Conservation (phyloP, 306 rosid species). For the Hippophae rhamnoides region DNA sequence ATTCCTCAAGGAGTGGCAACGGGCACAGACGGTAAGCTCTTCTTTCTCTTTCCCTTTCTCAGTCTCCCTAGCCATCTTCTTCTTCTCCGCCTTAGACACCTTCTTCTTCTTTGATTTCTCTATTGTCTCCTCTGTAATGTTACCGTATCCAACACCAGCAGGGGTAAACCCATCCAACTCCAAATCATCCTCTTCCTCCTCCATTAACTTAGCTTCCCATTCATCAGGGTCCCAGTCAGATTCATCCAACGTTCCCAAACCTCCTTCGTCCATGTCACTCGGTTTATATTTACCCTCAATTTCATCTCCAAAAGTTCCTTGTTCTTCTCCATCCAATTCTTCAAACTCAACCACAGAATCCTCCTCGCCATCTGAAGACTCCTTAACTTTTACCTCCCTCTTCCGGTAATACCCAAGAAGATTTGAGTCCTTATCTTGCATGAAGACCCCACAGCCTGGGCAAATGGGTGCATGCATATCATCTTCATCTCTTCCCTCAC, state of each 20-base stretch:
- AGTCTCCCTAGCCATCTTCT: conserved; percentile 63
- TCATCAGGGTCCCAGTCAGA: conserved; percentile 75
- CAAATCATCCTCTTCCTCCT: conserved; percentile 36
- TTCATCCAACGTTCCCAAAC: conserved; percentile 26
- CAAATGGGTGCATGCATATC: conserved; percentile 62
- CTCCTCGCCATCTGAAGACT: conserved; percentile 24
- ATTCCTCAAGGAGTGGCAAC: conserved; percentile 88
- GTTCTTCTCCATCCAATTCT: conserved; percentile 12
- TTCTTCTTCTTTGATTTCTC: conserved; percentile 60
- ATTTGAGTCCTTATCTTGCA: conserved; percentile 69
- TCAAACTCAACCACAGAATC: conserved; percentile 22
- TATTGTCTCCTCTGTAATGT: conserved; percentile 47
- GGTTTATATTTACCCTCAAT: conserved; percentile 23
- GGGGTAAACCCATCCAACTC: conserved; percentile 63
- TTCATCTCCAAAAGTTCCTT: conserved; percentile 18
- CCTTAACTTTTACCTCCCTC: conserved; percentile 30
- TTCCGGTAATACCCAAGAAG: conserved; percentile 63
- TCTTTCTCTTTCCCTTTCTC: conserved; percentile 57
- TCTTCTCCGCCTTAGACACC: conserved; percentile 70
- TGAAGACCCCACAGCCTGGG: conserved; percentile 93
- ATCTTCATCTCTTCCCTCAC: conserved; percentile 92
- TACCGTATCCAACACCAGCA: conserved; percentile 84
- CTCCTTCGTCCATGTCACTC: conserved; percentile 24
- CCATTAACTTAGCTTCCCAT: conserved; percentile 51
- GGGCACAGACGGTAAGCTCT: conserved; percentile 84